Evolutionary conservation across 176 grass and related monocot species (phyloP).

Genomic region (Pharus latifolius): DNA sequence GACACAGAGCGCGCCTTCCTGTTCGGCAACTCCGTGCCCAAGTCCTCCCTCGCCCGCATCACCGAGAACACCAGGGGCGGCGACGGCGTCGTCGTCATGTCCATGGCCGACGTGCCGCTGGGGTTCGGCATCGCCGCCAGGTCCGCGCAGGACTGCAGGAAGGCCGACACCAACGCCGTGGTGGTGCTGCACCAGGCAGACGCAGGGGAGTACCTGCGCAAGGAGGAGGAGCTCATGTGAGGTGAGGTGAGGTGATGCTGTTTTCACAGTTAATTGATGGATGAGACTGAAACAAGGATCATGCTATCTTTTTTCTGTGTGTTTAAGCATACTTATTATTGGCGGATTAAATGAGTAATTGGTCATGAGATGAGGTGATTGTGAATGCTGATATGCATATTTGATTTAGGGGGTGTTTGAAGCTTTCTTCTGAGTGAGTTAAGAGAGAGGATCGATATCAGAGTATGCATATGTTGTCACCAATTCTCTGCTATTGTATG

Average conservation of each 20-base stretch:
- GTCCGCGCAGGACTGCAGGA: conserved; percentile 75
- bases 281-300: not conserved
- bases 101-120: conserved; percentile 78
- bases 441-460: not conserved
- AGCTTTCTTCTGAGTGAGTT: not conserved
- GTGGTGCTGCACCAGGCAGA: conserved; percentile 77
- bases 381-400: not conserved
- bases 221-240: conserved; percentile 69
- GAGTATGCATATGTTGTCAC: too few relatives aligned
- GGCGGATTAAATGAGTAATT: not conserved
- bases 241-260: not conserved
- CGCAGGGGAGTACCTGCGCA: conserved; percentile 68
- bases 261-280: not conserved
- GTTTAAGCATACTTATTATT: not conserved
- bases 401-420: not conserved
- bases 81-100: conserved; percentile 73
- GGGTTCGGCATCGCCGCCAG: conserved; percentile 63
- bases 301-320: not conserved
- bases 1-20: conserved; percentile 77
- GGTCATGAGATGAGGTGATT: not conserved
- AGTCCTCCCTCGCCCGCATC: conserved; percentile 73
- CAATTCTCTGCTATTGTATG: too few relatives aligned
- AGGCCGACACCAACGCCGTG: conserved; percentile 65
- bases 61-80: conserved; percentile 68
- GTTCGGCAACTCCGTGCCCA: conserved; percentile 83